Percentiles rank a stretch among this genome's conserved stretches.
Evolutionary conservation across 495 filamentous ascomycete species (phyloP).

Genomic region (Mytilinidion resinicola): DNA sequence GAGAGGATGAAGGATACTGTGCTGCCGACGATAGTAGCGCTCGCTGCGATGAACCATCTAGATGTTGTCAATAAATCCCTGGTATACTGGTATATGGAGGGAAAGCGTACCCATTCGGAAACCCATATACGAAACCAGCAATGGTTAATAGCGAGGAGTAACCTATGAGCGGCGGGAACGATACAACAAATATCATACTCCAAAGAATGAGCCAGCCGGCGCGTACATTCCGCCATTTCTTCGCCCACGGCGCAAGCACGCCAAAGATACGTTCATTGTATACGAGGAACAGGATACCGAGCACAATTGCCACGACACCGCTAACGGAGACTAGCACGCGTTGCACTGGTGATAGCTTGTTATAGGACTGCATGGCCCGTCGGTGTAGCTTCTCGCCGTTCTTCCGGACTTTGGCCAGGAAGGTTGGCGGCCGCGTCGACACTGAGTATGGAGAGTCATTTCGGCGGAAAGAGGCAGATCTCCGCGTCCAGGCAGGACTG

Average conservation of each 20-base stretch:
- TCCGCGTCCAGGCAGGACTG: constrained; percentile 37
- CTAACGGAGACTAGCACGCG: constrained; percentile 50
- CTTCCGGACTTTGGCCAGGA: constrained; percentile 44
- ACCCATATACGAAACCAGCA: constrained; percentile 87
- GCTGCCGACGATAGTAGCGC: constrained; percentile 70
- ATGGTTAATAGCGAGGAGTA: constrained; percentile 84
- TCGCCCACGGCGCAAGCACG: constrained; percentile 60
- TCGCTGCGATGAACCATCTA: constrained; percentile 78
- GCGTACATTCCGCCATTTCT: constrained; percentile 60
- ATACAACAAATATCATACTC: constrained; percentile 65
- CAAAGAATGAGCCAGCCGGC: constrained; percentile 77
- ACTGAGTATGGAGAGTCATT: constrained; percentile 28
- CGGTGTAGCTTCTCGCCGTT: constrained; percentile 40
- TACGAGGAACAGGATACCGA: constrained; percentile 61
- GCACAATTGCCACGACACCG: constrained; percentile 42
- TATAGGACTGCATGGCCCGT: constrained; percentile 38
- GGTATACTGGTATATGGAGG: background rate
- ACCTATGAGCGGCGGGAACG: constrained; percentile 87
- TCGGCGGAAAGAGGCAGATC: constrained; percentile 40
- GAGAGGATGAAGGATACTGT: constrained; percentile 72
- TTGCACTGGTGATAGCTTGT: constrained; percentile 55
- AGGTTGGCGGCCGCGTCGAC: constrained; percentile 25
- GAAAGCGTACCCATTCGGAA: constrained; percentile 64
- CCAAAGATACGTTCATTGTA: constrained; percentile 74
- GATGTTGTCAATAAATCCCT: constrained; percentile 1